Conservation (phyloP, 371 early-diverging fungal species). For the Blyttiomyces sp. region DNA sequence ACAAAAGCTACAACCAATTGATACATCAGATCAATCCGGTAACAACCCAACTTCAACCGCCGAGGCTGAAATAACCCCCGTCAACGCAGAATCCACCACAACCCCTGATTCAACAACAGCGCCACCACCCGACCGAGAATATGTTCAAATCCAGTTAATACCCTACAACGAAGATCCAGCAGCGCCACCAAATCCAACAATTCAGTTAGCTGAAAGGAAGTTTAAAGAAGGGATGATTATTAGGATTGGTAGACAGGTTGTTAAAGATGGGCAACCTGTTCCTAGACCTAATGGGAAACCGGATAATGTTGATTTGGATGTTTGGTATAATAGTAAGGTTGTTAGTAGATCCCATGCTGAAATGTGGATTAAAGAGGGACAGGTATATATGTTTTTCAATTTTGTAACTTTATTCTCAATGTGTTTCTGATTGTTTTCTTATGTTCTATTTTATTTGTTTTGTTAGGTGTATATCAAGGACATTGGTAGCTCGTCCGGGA, state of each 20-base stretch:
- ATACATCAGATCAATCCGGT: no score
- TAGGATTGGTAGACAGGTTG: slow-evolving; percentile 43
- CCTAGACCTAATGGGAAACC: slow-evolving; percentile 24
- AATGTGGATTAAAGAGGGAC: slow-evolving; percentile 48
- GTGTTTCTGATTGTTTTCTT: not conserved
- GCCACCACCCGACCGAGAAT: no score
- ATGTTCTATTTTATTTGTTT: no score
- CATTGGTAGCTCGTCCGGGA: slow-evolving; percentile 92
- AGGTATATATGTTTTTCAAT: slow-evolving; percentile 24
- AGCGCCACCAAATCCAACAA: slow-evolving; percentile 19
- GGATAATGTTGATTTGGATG: slow-evolving; percentile 14
- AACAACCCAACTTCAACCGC: no score
- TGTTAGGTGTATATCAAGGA: slow-evolving; percentile 86
- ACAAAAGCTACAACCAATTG: no score
- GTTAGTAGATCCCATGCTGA: slow-evolving; percentile 49
- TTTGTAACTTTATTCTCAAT: not conserved
- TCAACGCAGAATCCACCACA: no score
- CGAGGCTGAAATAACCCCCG: no score
- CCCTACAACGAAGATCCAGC: slow-evolving; percentile 33
- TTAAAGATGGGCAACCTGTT: slow-evolving; percentile 37
- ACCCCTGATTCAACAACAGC: no score
- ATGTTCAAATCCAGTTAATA: slow-evolving; percentile 40
- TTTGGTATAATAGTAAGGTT: slow-evolving; percentile 51
- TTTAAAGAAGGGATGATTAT: slow-evolving; percentile 34
- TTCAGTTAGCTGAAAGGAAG: slow-evolving; percentile 36